Base-by-base conservation (phyloP, 352 stramenopile genomes). In the Phytopythium ostracodes region DNA sequence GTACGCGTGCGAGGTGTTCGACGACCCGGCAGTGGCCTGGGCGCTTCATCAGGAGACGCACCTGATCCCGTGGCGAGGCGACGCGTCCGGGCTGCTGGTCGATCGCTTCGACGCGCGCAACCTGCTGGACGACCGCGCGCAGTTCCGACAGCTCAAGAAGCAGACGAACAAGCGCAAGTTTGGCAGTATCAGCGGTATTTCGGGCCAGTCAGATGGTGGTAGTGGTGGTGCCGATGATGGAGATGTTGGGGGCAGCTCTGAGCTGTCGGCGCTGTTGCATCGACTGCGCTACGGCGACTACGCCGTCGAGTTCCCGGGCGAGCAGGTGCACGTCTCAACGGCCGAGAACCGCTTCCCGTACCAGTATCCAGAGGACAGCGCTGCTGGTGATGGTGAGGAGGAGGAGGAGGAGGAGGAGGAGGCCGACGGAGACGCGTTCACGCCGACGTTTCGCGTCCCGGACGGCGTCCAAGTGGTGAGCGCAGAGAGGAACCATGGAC, bases 101-200 rank as follows among this genome's bases (percentile, higher is more conserved):
- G 79, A 89, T 59, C 79, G 79, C 56, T 89, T 81, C 56, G 79
- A 89, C 44, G 77, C 76, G 42, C 77, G 79, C 65, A 89, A 87
- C 63, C 50, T 89, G 54, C 65, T 89, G 61, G 66, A 82, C 17
- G 77, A 87, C 54, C 64, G 63, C 22, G 59, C 59, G 40, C 47
- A 65, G n/a, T 89, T 89, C 68, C 73, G 72, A 2, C 72, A 74
- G 64, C 64, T 81, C 40, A 87, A 86, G 62, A 77, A 72, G 55
- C 60, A 47, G 17, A 31, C 18, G 33, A 10, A 38, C 33, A 52
- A 65, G 59, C 47, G 42, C 15, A 36, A 44, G 9, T 22, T 24
- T 14, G 53, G 8, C 1, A 43, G 25, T 40, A 31, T 15, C 10
- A 7, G 6, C 9, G 33, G 6, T 38, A 2, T 10, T 38, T 2